Evolutionary conservation across 139 green algal genomes (phyloP).

Genomic region (Tetradesmus lagerheimii): DNA sequence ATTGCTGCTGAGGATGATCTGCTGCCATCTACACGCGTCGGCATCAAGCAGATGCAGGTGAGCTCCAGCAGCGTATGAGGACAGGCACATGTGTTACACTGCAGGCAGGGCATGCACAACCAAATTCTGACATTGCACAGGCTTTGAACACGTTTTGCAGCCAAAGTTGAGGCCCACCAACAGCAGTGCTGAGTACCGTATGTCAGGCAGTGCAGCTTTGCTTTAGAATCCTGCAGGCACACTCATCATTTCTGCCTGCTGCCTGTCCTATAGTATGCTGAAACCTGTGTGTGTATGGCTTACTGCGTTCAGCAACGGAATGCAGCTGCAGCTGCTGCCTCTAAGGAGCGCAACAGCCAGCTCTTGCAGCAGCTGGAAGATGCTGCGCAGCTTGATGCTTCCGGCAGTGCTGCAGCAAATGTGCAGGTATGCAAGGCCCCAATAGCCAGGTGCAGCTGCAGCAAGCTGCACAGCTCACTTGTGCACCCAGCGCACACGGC

Average conservation of each 20-base stretch:
- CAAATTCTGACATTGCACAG: neutral
- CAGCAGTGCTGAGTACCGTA: too few species aligned
- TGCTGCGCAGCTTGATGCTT: neutral
- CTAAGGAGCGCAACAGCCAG: slow-evolving; percentile 5
- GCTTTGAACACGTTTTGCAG: too few species aligned
- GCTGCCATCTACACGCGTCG: neutral
- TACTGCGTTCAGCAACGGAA: neutral
- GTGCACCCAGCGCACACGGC: neutral
- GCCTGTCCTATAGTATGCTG: neutral
- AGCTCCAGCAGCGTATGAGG: neutral
- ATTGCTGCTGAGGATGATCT: slow-evolving; percentile 23
- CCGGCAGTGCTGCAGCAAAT: neutral
- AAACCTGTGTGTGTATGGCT: neutral
- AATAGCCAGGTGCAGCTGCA: neutral
- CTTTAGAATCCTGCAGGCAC: too few species aligned
- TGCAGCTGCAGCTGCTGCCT: neutral
- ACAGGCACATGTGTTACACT: neutral
- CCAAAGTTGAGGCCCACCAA: too few species aligned
- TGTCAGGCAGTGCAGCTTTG: too few species aligned
- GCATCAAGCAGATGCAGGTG: slow-evolving; percentile 21
- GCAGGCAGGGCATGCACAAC: neutral
- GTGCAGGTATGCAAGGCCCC: neutral
- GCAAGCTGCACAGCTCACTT: neutral
- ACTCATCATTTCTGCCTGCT: too few species aligned
- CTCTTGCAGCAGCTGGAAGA: neutral